These are phyloP conservation scores for Termitomyces sp. DNA, from an alignment of 768 basidiomycete species.

Conservation along the genomic window DNA sequence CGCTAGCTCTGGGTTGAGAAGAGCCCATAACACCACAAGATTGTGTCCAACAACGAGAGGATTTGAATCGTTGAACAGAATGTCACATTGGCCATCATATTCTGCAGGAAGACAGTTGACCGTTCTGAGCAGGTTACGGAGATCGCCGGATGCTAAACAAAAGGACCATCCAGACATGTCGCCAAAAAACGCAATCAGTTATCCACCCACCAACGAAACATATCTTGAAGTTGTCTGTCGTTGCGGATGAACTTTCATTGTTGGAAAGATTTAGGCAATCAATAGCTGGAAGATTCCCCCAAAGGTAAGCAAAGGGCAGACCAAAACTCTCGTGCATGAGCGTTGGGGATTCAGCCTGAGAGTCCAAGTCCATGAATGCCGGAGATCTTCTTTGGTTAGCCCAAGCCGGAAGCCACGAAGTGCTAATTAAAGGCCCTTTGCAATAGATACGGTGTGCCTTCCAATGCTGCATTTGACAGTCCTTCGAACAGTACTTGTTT, in stretches of 20 bases:
- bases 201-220: slow-evolving; percentile 25
- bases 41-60: slow-evolving; percentile 22
- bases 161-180: background rate
- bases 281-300: slow-evolving; percentile 26
- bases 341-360: background rate
- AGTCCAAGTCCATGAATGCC: slow-evolving; percentile 15
- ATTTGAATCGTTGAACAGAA: slow-evolving; percentile 23
- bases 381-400: slow-evolving; percentile 23
- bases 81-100: slow-evolving; percentile 21
- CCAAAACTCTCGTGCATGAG: slow-evolving; percentile 8
- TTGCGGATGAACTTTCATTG: slow-evolving; percentile 18
- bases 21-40: slow-evolving; percentile 23
- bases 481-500: slow-evolving; percentile 31
- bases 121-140: slow-evolving; percentile 29
- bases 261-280: slow-evolving; percentile 23
- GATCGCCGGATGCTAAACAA: slow-evolving; percentile 23
- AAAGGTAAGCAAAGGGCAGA: slow-evolving; percentile 14
- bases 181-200: background rate
- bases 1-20: slow-evolving; percentile 21
- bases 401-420: slow-evolving; percentile 30
- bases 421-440: slow-evolving; percentile 23
- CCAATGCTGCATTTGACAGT: slow-evolving; percentile 30
- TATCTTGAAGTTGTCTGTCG: slow-evolving; percentile 20
- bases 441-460: slow-evolving; percentile 25
- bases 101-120: slow-evolving; percentile 23